A percentile compares a stretch with the other conserved stretches of the same genome.
These are phyloP conservation scores for Saxophila tyrrhenica DNA, from an alignment of 495 filamentous ascomycete species.

Conservation along the genomic window DNA sequence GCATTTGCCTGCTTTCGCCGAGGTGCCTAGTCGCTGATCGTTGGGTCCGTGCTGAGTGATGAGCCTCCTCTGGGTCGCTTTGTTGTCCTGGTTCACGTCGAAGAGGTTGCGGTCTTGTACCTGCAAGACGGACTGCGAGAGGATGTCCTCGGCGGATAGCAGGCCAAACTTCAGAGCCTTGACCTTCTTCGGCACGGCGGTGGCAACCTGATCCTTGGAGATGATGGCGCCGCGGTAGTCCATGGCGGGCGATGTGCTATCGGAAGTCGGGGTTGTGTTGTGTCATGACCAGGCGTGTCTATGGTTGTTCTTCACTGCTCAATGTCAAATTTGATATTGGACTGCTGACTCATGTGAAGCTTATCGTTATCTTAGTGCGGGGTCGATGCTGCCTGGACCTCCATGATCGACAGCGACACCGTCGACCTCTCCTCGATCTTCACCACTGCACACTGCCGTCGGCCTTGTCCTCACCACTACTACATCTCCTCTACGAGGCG, in stretches of 20 bases:
- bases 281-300: neutral
- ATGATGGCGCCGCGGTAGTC: slow-evolving; percentile 34
- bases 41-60: slow-evolving; percentile 72
- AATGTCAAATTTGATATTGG: neutral
- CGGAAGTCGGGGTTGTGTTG: neutral
- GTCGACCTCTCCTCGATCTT: neutral
- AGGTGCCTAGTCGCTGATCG: slow-evolving; percentile 81
- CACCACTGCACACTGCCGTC: too few species aligned
- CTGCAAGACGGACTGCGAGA: slow-evolving; percentile 85
- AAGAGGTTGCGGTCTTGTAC: slow-evolving; percentile 85
- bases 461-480: too few species aligned
- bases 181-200: slow-evolving; percentile 78
- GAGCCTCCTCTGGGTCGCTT: slow-evolving; percentile 30
- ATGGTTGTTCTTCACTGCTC: neutral
- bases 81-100: slow-evolving; percentile 57
- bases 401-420: neutral
- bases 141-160: slow-evolving; percentile 83
- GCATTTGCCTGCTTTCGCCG: slow-evolving; percentile 60
- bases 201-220: slow-evolving; percentile 75
- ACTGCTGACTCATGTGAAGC: neutral
- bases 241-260: neutral
- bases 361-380: neutral
- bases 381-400: neutral
- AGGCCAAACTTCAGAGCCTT: slow-evolving; percentile 90
- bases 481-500: too few species aligned